Evolutionary conservation across 2,329 filamentous ascomycete species (phyloP).

Genomic region (Paraphaeosphaeria sporulosa): DNA sequence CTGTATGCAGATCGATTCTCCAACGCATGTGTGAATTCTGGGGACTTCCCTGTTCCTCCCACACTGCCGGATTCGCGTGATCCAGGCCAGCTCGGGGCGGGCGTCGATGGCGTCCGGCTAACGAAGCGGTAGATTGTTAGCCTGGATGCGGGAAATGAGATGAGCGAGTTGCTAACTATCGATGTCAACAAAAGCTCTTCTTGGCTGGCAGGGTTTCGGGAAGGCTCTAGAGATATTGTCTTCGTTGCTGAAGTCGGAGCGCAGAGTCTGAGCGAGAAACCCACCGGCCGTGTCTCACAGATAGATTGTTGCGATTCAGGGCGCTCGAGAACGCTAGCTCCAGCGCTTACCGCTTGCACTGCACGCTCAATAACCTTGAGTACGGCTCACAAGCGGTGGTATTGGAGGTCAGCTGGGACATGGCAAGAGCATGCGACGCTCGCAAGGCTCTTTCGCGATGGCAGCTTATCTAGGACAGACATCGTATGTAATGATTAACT

Average conservation of each 20-base stretch:
- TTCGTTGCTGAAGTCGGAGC: slow-evolving; percentile 9
- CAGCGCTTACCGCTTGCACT: not conserved
- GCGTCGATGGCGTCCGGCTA: slow-evolving; percentile 43
- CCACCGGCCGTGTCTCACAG: not conserved
- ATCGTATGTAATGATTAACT: slow-evolving; percentile 15
- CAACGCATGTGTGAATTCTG: slow-evolving; percentile 21
- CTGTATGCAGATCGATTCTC: slow-evolving; percentile 1
- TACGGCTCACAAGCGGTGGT: not conserved
- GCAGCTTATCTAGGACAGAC: not conserved
- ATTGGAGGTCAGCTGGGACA: not conserved
- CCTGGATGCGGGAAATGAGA: slow-evolving; percentile 36
- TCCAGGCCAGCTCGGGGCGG: slow-evolving; percentile 38
- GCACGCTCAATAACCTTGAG: not conserved
- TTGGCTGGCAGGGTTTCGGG: slow-evolving; percentile 31
- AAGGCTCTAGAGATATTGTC: slow-evolving; percentile 12
- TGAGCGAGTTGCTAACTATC: slow-evolving; percentile 17
- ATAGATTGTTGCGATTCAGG: not conserved
- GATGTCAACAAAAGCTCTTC: not conserved
- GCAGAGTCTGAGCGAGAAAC: slow-evolving; percentile 4
- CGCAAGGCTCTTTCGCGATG: slow-evolving; percentile 19
- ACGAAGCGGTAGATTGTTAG: slow-evolving; percentile 39
- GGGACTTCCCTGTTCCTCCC: slow-evolving; percentile 37
- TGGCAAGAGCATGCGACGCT: slow-evolving; percentile 12
- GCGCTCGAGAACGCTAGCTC: not conserved
- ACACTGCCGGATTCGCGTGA: slow-evolving; percentile 38